Evolutionary conservation across 805 yeast species (phyloP).

Genomic region (Priceomyces haplophilus): DNA sequence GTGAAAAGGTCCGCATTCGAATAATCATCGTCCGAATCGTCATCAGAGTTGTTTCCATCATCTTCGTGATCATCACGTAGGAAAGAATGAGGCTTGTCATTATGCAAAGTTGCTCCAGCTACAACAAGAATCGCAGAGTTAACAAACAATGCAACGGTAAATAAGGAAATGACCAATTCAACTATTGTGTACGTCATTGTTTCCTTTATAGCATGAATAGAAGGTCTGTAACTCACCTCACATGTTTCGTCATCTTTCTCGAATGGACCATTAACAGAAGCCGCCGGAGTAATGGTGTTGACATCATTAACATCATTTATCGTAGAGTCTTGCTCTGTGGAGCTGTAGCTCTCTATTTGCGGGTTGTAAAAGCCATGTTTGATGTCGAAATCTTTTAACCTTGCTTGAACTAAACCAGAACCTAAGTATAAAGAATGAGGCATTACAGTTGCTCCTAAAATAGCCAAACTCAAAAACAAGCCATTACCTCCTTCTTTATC

Average conservation of each 20-base stretch:
- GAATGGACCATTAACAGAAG: constrained; percentile 1
- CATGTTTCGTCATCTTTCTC: constrained; percentile 26
- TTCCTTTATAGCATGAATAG: constrained; percentile 74
- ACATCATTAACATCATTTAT: constrained; percentile 4
- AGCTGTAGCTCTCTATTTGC: constrained; percentile 9
- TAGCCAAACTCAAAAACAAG: constrained; percentile 73
- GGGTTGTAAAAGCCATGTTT: constrained; percentile 56
- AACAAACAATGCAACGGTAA: constrained; percentile 88
- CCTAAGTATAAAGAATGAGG: constrained; percentile 87
- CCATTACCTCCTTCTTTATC: constrained; percentile 53
- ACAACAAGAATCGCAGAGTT: constrained; percentile 87
- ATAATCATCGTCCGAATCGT: constrained; percentile 40
- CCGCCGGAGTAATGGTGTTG: constrained; percentile 5
- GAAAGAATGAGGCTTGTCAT: constrained; percentile 17
- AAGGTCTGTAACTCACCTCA: constrained; percentile 58
- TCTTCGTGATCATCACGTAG: constrained; percentile 8
- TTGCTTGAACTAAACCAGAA: constrained; percentile 82
- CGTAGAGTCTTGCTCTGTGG: constrained; percentile 3
- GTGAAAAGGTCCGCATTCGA: constrained; percentile 72
- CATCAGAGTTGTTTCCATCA: constrained; percentile 15
- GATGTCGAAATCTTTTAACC: constrained; percentile 71
- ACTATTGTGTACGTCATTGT: constrained; percentile 78
- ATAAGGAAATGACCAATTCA: constrained; percentile 76
- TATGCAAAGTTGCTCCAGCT: constrained; percentile 81
- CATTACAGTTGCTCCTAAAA: constrained; percentile 93